Evolutionary conservation across 371 early-diverging fungal species (phyloP).

Genomic region (Umbelopsis sp.): DNA sequence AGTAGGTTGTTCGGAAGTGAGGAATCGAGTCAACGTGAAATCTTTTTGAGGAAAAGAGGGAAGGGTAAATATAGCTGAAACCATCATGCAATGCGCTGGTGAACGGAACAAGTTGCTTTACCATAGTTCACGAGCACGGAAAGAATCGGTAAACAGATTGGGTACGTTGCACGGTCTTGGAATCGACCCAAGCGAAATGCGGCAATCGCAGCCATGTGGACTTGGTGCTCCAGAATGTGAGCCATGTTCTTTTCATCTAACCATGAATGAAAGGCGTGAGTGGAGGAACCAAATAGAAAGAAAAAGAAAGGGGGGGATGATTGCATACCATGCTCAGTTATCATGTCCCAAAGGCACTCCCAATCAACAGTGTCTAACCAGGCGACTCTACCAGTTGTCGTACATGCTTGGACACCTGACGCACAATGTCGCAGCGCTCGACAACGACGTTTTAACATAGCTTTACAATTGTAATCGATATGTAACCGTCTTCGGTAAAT

Average conservation of each 20-base stretch:
- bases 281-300: background rate
- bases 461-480: conserved; percentile 36
- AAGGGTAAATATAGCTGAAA: background rate
- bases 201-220: conserved; percentile 37
- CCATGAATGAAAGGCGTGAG: background rate
- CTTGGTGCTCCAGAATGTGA: conserved; percentile 36
- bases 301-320: background rate
- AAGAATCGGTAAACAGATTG: conserved; percentile 48
- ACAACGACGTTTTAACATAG: conserved; percentile 34
- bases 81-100: too few species aligned
- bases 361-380: conserved; percentile 37
- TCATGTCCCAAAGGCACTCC: conserved; percentile 50
- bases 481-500: conserved; percentile 41
- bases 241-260: conserved; percentile 43
- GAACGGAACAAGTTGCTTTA: conserved; percentile 20
- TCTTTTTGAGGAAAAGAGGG: conserved; percentile 25
- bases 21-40: conserved; percentile 39
- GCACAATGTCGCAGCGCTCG: conserved; percentile 35
- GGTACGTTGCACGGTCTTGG: conserved; percentile 43
- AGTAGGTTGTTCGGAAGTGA: conserved; percentile 25
- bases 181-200: conserved; percentile 44
- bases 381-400: conserved; percentile 19
- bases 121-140: conserved; percentile 52
- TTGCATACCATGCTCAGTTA: conserved; percentile 49
- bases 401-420: conserved; percentile 25